phyloP scores from a whole-genome alignment of 2,329 filamentous ascomycete species.

The Colletotrichum abscissum region DNA sequence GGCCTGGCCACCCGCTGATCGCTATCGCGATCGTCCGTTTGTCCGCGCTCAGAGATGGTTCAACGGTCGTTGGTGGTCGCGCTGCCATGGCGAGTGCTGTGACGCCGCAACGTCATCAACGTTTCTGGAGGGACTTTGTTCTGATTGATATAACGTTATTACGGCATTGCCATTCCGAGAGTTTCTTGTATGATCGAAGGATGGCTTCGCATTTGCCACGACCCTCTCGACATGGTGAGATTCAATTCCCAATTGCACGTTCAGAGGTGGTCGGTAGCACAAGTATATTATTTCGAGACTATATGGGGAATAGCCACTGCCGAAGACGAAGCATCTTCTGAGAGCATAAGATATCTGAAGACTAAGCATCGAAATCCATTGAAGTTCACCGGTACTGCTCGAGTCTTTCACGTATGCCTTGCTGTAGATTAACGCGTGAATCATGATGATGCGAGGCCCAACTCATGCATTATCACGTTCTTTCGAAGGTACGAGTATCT shows the following conservation, averaged over 20 bases:
- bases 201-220: not conserved
- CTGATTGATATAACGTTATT: not conserved
- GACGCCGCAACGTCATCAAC: not conserved
- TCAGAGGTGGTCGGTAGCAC: not conserved
- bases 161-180: not conserved
- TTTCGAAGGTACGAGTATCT: not conserved
- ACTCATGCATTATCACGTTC: not conserved
- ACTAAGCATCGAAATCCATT: too few species aligned
- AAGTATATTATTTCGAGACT: not conserved
- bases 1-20: slow-evolving; percentile 30
- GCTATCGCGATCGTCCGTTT: not conserved
- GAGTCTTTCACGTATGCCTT: too few species aligned
- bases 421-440: not conserved
- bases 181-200: too few species aligned
- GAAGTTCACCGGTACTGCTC: too few species aligned
- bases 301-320: not conserved
- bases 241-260: not conserved
- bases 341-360: not conserved
- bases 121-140: not conserved
- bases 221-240: not conserved
- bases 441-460: not conserved
- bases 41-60: not conserved
- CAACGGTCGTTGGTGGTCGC: not conserved
- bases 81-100: too few species aligned
- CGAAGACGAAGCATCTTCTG: not conserved